phyloP scores from a whole-genome alignment of 345 rosid species.

The Cardamine chenopodiifolia region DNA sequence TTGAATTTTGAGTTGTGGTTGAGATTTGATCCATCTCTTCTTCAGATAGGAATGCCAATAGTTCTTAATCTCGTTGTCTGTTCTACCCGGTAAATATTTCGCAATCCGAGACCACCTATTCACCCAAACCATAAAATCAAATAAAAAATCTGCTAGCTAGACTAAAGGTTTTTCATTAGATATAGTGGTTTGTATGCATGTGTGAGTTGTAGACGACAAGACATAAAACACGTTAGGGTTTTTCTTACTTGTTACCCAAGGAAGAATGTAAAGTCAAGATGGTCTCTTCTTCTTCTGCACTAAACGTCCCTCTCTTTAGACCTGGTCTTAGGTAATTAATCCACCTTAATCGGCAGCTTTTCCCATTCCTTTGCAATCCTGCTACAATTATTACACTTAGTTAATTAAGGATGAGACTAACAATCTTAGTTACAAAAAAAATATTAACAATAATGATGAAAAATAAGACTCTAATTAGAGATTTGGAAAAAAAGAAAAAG shows the following conservation, averaged over 20 bases:
- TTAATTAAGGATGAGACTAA: background rate
- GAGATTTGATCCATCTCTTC: conserved; percentile 57
- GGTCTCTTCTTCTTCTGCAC: conserved; percentile 65
- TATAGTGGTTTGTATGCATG: too few species aligned
- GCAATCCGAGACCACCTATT: conserved; percentile 92
- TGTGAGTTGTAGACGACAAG: background rate
- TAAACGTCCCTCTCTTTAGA: conserved; percentile 68
- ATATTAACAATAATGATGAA: background rate
- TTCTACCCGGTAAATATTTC: conserved; percentile 86
- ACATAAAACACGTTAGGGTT: background rate
- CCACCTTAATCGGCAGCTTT: conserved; percentile 95
- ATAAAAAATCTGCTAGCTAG: background rate
- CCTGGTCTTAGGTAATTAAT: conserved; percentile 94
- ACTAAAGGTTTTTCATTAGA: background rate
- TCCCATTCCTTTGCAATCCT: conserved; percentile 94
- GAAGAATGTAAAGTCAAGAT: conserved; percentile 69
- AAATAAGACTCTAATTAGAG: background rate
- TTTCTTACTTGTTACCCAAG: conserved; percentile 89
- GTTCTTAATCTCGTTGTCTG: conserved; percentile 93
- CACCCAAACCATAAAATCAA: background rate
- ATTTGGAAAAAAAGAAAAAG: conserved; percentile 14
- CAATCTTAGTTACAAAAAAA: background rate
- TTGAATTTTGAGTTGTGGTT: conserved; percentile 44
- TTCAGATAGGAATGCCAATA: conserved; percentile 89
- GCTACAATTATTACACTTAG: conserved; percentile 2